phyloP scores from a whole-genome alignment of 2,329 filamentous ascomycete species.

The Ophiostoma perfectum region DNA sequence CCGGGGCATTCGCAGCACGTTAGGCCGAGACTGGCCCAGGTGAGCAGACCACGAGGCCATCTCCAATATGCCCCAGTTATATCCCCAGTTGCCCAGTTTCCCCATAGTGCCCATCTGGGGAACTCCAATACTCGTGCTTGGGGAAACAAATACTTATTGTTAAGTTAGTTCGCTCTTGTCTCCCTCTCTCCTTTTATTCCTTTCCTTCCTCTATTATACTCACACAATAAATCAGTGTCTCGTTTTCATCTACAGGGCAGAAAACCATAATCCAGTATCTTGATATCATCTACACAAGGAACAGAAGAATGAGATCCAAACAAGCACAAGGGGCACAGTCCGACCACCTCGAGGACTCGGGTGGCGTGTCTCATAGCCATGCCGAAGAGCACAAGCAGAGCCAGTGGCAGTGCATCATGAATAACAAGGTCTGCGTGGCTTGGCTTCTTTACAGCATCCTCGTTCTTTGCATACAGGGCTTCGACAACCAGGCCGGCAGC shows the following conservation, averaged over 20 bases:
- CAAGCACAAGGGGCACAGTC: neutral
- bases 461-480: neutral
- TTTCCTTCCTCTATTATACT: too few species aligned
- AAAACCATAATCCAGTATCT: too few species aligned
- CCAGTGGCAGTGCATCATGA: neutral
- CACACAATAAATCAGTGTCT: too few species aligned
- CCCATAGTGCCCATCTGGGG: neutral
- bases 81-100: neutral
- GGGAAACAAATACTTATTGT: neutral
- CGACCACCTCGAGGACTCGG: neutral
- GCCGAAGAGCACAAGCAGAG: neutral
- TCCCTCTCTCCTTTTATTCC: too few species aligned
- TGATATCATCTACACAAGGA: too few species aligned
- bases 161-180: too few species aligned
- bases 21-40: neutral
- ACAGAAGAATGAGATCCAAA: too few species aligned
- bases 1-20: neutral
- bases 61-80: neutral
- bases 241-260: too few species aligned
- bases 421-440: neutral
- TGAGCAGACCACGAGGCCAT: neutral
- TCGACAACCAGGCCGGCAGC: conserved; percentile 10
- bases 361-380: neutral
- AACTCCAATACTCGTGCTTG: neutral
- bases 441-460: neutral